Conservation (phyloP, 2,329 filamentous ascomycete genomes). For the Microdochium trichocladiopsis region DNA sequence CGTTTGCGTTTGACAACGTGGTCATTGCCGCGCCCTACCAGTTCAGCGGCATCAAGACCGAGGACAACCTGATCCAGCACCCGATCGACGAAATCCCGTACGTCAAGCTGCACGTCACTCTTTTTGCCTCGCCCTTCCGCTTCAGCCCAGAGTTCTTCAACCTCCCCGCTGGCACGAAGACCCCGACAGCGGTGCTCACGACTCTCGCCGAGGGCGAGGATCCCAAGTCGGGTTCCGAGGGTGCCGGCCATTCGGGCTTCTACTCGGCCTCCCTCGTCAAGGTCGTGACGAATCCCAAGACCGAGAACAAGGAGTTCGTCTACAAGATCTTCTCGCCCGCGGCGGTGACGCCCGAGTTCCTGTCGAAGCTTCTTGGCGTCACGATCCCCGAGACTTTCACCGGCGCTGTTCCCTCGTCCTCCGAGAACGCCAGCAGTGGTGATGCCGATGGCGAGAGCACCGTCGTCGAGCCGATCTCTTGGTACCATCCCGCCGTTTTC, state of each 20-base stretch:
- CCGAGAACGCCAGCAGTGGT: slow-evolving; percentile 12
- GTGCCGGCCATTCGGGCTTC: slow-evolving; percentile 70
- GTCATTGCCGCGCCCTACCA: slow-evolving; percentile 81
- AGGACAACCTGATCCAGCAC: slow-evolving; percentile 59
- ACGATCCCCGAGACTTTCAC: slow-evolving; percentile 34
- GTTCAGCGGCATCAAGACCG: slow-evolving; percentile 61
- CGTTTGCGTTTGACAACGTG: slow-evolving; percentile 65
- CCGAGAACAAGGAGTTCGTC: slow-evolving; percentile 43
- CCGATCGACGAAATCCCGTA: slow-evolving; percentile 77
- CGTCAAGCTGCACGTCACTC: slow-evolving; percentile 78
- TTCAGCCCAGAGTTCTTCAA: slow-evolving; percentile 70
- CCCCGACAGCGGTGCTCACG: slow-evolving; percentile 74
- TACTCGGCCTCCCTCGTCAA: slow-evolving; percentile 77
- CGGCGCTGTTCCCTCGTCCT: slow-evolving; percentile 2
- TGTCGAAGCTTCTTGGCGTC: slow-evolving; percentile 44
- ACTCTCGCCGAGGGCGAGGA: slow-evolving; percentile 61
- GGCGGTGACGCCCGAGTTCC: slow-evolving; percentile 42
- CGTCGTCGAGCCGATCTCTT: slow-evolving; percentile 51
- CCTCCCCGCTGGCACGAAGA: slow-evolving; percentile 44
- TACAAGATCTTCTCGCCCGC: slow-evolving; percentile 61
- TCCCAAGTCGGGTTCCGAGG: slow-evolving; percentile 40
- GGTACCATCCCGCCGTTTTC: slow-evolving; percentile 74
- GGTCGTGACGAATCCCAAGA: slow-evolving; percentile 53
- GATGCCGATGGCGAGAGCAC: slow-evolving; percentile 27
- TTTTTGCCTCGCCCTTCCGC: slow-evolving; percentile 72